phyloP scores from a whole-genome alignment of 306 rosid species.

The Prunus mume region DNA sequence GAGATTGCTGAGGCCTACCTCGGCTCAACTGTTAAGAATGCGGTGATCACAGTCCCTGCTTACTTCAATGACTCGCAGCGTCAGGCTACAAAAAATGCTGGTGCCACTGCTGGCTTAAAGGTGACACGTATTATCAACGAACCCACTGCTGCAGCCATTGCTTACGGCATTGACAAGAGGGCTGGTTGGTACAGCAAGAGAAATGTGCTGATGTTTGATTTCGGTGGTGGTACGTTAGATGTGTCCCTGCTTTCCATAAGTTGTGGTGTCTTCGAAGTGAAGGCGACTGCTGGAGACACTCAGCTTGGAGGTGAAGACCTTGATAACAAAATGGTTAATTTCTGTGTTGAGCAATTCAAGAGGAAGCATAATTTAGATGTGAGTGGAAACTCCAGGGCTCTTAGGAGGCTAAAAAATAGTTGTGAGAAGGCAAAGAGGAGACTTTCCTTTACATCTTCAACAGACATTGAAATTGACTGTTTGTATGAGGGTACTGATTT shows the following conservation, averaged over 20 bases:
- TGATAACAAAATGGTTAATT: slow-evolving; percentile 1
- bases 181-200: slow-evolving; percentile 1
- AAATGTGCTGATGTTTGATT: slow-evolving; percentile 4
- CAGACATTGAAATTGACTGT: slow-evolving; percentile 7
- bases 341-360: slow-evolving; percentile 1
- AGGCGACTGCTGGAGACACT: slow-evolving; percentile 8
- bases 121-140: slow-evolving; percentile 6
- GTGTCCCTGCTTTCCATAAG: slow-evolving; percentile 9
- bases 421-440: slow-evolving; percentile 14
- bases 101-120: background rate
- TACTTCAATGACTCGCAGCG: slow-evolving; percentile 5
- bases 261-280: background rate
- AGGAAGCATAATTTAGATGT: background rate
- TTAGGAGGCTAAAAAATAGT: background rate
- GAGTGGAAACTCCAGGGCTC: background rate
- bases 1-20: slow-evolving; percentile 1
- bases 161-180: background rate
- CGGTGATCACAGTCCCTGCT: slow-evolving; percentile 3
- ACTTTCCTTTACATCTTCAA: background rate
- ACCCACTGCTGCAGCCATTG: slow-evolving; percentile 9
- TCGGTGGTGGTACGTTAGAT: slow-evolving; percentile 9
- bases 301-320: slow-evolving; percentile 16
- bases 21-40: background rate
- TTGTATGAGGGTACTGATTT: slow-evolving; percentile 3
- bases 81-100: slow-evolving; percentile 1